A percentile compares a stretch with the other conserved stretches of the same genome.
These are phyloP conservation scores for Bullera alba DNA, from an alignment of 768 basidiomycete species.

Conservation along the genomic window DNA sequence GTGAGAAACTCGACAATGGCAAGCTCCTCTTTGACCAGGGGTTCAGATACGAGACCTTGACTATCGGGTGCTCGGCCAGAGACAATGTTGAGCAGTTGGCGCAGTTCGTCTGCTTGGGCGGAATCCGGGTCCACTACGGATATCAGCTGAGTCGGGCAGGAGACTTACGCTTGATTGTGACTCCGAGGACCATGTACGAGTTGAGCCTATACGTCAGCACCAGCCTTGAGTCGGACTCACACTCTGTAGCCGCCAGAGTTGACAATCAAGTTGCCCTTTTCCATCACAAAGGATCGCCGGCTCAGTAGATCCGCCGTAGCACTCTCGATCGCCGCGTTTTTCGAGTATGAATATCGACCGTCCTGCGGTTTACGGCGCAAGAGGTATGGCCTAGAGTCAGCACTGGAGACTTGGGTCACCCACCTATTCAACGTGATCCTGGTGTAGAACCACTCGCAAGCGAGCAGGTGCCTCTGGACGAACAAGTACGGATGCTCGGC, in stretches of 20 bases:
- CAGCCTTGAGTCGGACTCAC: slow-evolving; percentile 13
- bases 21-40: slow-evolving; percentile 47
- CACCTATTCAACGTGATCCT: slow-evolving; percentile 45
- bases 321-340: slow-evolving; percentile 46
- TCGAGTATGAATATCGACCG: slow-evolving; percentile 43
- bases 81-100: slow-evolving; percentile 42
- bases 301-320: slow-evolving; percentile 46
- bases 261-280: slow-evolving; percentile 44
- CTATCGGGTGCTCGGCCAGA: slow-evolving; percentile 44
- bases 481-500: slow-evolving; percentile 43
- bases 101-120: slow-evolving; percentile 43
- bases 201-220: slow-evolving; percentile 24
- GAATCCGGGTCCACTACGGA: slow-evolving; percentile 42
- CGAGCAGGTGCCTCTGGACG: slow-evolving; percentile 46
- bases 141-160: neutral
- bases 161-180: slow-evolving; percentile 44
- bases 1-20: slow-evolving; percentile 47
- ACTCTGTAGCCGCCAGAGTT: slow-evolving; percentile 46
- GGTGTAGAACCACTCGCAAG: slow-evolving; percentile 46
- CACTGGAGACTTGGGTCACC: slow-evolving; percentile 6
- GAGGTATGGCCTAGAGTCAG: slow-evolving; percentile 38
- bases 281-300: slow-evolving; percentile 45
- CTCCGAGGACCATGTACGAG: slow-evolving; percentile 46
- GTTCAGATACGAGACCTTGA: slow-evolving; percentile 42
- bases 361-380: slow-evolving; percentile 41